Base-by-base conservation (phyloP, 2,329 filamentous ascomycete species). In the Fusarium sororula region DNA sequence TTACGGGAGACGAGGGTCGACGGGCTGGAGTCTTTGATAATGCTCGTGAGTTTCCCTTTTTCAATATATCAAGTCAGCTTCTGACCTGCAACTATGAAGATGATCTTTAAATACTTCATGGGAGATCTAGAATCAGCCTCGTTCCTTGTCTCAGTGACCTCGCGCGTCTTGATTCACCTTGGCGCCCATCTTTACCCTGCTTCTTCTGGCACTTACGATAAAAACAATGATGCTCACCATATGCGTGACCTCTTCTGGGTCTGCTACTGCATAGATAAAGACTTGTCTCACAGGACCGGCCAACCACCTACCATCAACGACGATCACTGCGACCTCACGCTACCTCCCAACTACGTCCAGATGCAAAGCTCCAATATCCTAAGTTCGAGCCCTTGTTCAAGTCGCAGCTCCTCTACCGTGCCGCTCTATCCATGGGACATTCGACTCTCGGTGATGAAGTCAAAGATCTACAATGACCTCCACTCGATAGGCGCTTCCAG, bases 231-330 rank as follows among this genome's bases (percentile, higher is more conserved):
- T 3, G 1, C 8, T 22, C 20, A 67, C 14, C 65, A 68, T 11
- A 26, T 35, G 5, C 63, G 54, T 4, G 65, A 68, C 10, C 22
- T 68, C 0, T 73, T 73, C 18, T 73, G 70, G 70, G 10, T 69
- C 7, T 73, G 68, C 30, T 73, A 73, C 7, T 56, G 63, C 20
- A 39, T 66, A 1, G 70, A 73, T 3, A 72, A 73, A 42, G 68
- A 73, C 24, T 24, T 72, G 0, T 22, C 60, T 1, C 59, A 69
- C 1, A 54, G 69, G 10, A 72, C 37, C 6, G 53, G 53, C 0
- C 60, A 60, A 11, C 60, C 65, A 4, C 61, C 70, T 0, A 17
- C 42, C 3, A 47, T 72, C 22, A 54, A 55, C 5, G 70, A 73
- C 3, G 26, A 65, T 7, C 56, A 69, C 13, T 73, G 68, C 13